phyloP scores from a whole-genome alignment of 768 basidiomycete species.

The Trametes cubensis region DNA sequence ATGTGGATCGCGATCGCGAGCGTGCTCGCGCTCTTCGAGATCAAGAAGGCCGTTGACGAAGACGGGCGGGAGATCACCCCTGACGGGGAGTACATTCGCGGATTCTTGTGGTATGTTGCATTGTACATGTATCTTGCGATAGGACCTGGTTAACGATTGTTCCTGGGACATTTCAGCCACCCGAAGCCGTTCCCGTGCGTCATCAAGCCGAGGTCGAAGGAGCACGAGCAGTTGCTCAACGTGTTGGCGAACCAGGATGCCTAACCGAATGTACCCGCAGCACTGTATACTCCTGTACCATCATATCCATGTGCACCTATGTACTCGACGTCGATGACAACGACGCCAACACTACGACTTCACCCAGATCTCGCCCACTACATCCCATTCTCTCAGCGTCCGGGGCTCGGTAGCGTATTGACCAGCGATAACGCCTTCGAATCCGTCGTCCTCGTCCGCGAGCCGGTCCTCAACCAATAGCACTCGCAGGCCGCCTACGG shows the following conservation, averaged over 20 bases:
- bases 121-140: neutral
- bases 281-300: neutral
- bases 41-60: constrained; percentile 27
- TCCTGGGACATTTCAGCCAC: constrained; percentile 20
- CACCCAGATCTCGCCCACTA: constrained; percentile 75
- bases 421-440: constrained; percentile 26
- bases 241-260: constrained; percentile 9
- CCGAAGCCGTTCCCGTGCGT: constrained; percentile 31
- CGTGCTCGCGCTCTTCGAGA: constrained; percentile 29
- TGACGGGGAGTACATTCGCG: constrained; percentile 39
- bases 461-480: constrained; percentile 61
- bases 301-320: neutral
- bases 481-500: constrained; percentile 72
- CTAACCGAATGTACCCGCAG: neutral
- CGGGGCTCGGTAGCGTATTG: constrained; percentile 41
- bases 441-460: constrained; percentile 37
- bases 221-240: constrained; percentile 17
- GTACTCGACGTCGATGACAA: neutral
- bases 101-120: constrained; percentile 34
- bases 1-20: constrained; percentile 32
- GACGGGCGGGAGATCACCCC: constrained; percentile 35
- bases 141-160: neutral
- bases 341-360: constrained; percentile 27
- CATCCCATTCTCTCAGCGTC: constrained; percentile 70
- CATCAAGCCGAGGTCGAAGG: constrained; percentile 30